Conservation (phyloP, 2,329 filamentous ascomycete genomes). For the Hawksworthiomyces lignivorus region DNA sequence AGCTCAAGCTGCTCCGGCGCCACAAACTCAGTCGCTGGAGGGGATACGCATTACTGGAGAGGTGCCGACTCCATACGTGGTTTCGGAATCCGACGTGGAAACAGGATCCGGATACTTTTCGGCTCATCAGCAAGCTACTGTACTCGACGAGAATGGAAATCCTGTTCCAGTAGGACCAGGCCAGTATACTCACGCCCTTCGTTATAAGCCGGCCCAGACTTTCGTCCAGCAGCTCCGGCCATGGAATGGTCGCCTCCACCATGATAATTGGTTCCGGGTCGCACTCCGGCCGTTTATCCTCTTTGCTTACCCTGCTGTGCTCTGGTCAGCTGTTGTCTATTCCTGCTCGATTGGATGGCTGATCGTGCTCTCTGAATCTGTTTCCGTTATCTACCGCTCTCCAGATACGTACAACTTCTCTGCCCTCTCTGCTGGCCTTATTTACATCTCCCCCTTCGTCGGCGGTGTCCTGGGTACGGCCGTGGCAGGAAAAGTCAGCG, state of each 20-base stretch:
- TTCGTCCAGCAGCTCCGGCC: slow-evolving; percentile 68
- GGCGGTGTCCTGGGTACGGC: slow-evolving; percentile 86
- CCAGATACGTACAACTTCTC: slow-evolving; percentile 69
- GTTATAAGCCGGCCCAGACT: slow-evolving; percentile 58
- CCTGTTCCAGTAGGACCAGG: neutral
- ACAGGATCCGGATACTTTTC: too few species aligned
- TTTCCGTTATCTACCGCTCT: slow-evolving; percentile 71
- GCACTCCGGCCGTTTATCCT: slow-evolving; percentile 76
- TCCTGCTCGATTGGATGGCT: slow-evolving; percentile 88
- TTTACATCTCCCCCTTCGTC: slow-evolving; percentile 86
- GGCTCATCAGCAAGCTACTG: too few species aligned
- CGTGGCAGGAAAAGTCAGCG: slow-evolving; percentile 77
- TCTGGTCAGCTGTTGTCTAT: slow-evolving; percentile 84
- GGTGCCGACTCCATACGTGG: too few species aligned
- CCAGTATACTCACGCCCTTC: slow-evolving; percentile 63
- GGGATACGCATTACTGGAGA: too few species aligned
- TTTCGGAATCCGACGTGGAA: too few species aligned
- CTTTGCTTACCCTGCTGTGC: slow-evolving; percentile 77
- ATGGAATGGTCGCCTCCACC: slow-evolving; percentile 69
- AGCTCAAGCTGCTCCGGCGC: too few species aligned
- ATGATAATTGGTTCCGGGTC: slow-evolving; percentile 73
- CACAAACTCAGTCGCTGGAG: too few species aligned
- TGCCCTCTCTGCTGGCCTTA: slow-evolving; percentile 68
- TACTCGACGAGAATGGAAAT: neutral
- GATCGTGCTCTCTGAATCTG: slow-evolving; percentile 85